A percentile compares a stretch with the other conserved stretches of the same genome.
These are phyloP conservation scores for Pythium biforme DNA, from an alignment of 352 stramenopile species.

Conservation along the genomic window DNA sequence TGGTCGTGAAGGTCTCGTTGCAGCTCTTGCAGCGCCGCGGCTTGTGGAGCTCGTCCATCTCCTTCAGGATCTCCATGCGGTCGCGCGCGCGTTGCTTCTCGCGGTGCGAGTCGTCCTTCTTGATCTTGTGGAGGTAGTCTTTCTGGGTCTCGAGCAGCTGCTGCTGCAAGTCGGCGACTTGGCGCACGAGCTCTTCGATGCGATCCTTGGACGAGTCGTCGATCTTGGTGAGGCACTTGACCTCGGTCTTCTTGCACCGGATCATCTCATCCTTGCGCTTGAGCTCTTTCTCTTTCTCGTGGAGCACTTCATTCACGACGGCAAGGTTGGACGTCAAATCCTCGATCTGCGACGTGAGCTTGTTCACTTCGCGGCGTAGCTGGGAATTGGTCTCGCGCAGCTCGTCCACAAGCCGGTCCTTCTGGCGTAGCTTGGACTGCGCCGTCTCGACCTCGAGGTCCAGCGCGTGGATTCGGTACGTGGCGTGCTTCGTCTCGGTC, in stretches of 20 bases:
- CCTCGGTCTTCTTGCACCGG: slow-evolving; percentile 73
- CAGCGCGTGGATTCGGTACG: slow-evolving; percentile 68
- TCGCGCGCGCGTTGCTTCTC: slow-evolving; percentile 70
- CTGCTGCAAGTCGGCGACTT: slow-evolving; percentile 66
- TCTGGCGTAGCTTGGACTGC: slow-evolving; percentile 71
- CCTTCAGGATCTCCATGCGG: slow-evolving; percentile 63
- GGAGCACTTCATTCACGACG: slow-evolving; percentile 47
- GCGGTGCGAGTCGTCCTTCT: slow-evolving; percentile 63
- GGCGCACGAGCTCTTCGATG: slow-evolving; percentile 73
- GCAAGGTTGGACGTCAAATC: slow-evolving; percentile 49
- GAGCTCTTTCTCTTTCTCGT: slow-evolving; percentile 60
- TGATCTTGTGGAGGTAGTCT: slow-evolving; percentile 78
- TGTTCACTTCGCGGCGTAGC: slow-evolving; percentile 64
- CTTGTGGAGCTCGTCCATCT: slow-evolving; percentile 75
- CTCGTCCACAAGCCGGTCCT: slow-evolving; percentile 69
- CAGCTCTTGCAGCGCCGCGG: slow-evolving; percentile 75
- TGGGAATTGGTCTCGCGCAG: slow-evolving; percentile 60
- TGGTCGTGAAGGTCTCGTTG: slow-evolving; percentile 80
- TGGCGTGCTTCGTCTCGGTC: slow-evolving; percentile 67
- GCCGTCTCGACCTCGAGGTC: slow-evolving; percentile 76
- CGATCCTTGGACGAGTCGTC: slow-evolving; percentile 76
- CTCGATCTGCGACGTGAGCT: slow-evolving; percentile 45
- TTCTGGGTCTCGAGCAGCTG: slow-evolving; percentile 79
- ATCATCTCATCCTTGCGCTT: slow-evolving; percentile 64
- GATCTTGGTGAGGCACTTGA: slow-evolving; percentile 74